Percentiles rank a stretch among this genome's conserved stretches.
These are phyloP conservation scores for Benincasa hispida DNA, from an alignment of 306 rosid genomes.

Conservation along the genomic window DNA sequence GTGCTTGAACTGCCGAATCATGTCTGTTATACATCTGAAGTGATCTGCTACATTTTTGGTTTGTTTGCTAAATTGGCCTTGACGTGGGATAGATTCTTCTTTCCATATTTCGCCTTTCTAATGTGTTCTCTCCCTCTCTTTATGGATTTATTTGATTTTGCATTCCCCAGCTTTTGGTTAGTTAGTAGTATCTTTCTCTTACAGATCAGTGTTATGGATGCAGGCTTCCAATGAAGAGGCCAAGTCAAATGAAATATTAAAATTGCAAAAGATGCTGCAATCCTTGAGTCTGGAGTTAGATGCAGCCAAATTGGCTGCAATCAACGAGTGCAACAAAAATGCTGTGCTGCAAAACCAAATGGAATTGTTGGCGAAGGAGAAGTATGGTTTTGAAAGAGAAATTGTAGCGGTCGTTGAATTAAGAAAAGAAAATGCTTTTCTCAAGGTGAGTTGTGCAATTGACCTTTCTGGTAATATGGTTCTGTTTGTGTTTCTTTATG, in stretches of 20 bases:
- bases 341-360: slow-evolving; percentile 79
- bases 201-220: slow-evolving; percentile 16
- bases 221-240: slow-evolving; percentile 91
- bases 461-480: background rate
- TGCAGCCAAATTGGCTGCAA: slow-evolving; percentile 73
- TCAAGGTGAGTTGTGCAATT: slow-evolving; percentile 40
- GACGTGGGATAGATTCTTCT: background rate
- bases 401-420: slow-evolving; percentile 48
- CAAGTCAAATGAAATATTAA: slow-evolving; percentile 52
- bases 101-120: background rate
- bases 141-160: background rate
- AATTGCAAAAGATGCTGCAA: slow-evolving; percentile 59
- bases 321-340: slow-evolving; percentile 91
- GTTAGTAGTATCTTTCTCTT: background rate
- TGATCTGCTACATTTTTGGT: background rate
- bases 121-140: background rate
- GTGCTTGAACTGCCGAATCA: too few relatives aligned
- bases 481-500: background rate
- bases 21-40: background rate
- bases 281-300: slow-evolving; percentile 77
- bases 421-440: slow-evolving; percentile 58
- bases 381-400: slow-evolving; percentile 66
- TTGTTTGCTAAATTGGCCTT: background rate
- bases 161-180: background rate
- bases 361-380: slow-evolving; percentile 65